Evolutionary conservation across 2,329 filamentous ascomycete species (phyloP), one percentile per base, ranked within the genome.

Genomic region (Trichophyton simii): DNA sequence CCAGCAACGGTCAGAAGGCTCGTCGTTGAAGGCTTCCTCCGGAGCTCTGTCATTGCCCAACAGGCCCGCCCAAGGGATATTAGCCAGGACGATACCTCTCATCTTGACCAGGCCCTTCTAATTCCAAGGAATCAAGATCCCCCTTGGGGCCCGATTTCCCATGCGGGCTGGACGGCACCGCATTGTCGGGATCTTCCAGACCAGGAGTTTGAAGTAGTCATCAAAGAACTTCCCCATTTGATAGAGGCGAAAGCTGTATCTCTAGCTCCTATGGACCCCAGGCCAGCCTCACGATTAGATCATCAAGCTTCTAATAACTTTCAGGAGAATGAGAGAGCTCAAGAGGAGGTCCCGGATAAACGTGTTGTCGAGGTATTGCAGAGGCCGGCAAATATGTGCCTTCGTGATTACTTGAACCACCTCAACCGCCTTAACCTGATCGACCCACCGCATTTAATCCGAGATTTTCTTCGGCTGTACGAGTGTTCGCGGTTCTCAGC

Each of bases 161-260:
- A 99, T 71, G 79, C 85, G 15, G 94, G 92, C 59, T 97, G 94
- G 92, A 87, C 87, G 1, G 88, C 90, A 1, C 92, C 92, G 4
- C 82, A 83, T 34, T 87, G 84, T 0, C 77, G 82, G 7, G 88
- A 94, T 69, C 76, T 94, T 18, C 85, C 89, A 3, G 84, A 89
- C 69, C 76, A 97, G n/a, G 85, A 95, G 65, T 97, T 95, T 73
- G 82, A 80, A 67, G 84, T 85, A 1, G 89, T 99, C 25, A 79
- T 96, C 18, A 80, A 82, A 42, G 92, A 97, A 73, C 79, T 99
- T 25, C 89, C 91, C 1, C 87, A 95, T 70, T 80, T 97, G 31
- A 88, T 97, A 65, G 92, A 97, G 76, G 92, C 89, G 8, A 92
- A 92, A 72, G 92, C 91, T 0, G 84, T 96, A n/a, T 91, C 89